phyloP scores from a whole-genome alignment of 2,329 filamentous ascomycete genomes.

The Lasiodiplodia sp. region DNA sequence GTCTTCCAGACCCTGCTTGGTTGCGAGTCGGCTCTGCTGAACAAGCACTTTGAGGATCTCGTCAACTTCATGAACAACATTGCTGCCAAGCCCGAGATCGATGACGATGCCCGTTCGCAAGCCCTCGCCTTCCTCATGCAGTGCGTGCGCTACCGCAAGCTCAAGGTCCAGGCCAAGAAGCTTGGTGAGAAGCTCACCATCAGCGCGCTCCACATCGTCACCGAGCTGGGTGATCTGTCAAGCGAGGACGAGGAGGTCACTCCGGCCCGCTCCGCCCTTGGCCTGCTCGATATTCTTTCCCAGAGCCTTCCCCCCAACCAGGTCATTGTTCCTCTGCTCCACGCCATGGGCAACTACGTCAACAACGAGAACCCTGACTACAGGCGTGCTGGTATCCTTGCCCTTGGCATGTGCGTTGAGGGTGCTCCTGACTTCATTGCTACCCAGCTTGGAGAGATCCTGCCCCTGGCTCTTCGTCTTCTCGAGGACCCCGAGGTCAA shows the following conservation, averaged over 20 bases:
- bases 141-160: slow-evolving; percentile 87
- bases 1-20: slow-evolving; percentile 95
- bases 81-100: slow-evolving; percentile 75
- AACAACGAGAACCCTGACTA: slow-evolving; percentile 76
- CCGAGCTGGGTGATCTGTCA: slow-evolving; percentile 79
- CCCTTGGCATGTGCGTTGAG: slow-evolving; percentile 92
- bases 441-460: slow-evolving; percentile 84
- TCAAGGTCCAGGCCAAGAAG: slow-evolving; percentile 92
- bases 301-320: slow-evolving; percentile 90
- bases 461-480: slow-evolving; percentile 83
- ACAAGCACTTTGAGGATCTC: slow-evolving; percentile 86
- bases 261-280: slow-evolving; percentile 83
- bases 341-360: slow-evolving; percentile 84
- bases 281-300: slow-evolving; percentile 87
- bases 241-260: slow-evolving; percentile 83
- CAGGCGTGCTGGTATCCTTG: slow-evolving; percentile 88
- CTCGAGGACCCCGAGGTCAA: slow-evolving; percentile 83
- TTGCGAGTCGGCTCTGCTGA: slow-evolving; percentile 85
- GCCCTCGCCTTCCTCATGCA: slow-evolving; percentile 94
- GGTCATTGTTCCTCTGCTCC: slow-evolving; percentile 89
- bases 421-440: slow-evolving; percentile 97
- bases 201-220: slow-evolving; percentile 87
- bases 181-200: slow-evolving; percentile 87
- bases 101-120: slow-evolving; percentile 87
- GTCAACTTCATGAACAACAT: slow-evolving; percentile 94